These are phyloP conservation scores for Candida rishiriensis DNA, from an alignment of 805 yeast species.

Conservation along the genomic window DNA sequence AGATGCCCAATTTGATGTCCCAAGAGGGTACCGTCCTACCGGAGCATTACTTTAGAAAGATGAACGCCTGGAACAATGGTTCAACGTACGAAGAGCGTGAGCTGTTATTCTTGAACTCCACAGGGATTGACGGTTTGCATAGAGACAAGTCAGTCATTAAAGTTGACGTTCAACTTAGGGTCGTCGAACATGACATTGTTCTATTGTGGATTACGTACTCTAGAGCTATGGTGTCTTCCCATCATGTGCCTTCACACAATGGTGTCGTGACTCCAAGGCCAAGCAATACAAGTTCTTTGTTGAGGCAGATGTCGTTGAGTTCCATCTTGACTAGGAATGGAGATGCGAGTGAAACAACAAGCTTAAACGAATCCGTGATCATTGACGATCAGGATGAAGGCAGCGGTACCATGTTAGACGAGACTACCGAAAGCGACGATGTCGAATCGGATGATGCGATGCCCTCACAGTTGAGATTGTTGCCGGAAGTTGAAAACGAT, in stretches of 20 bases:
- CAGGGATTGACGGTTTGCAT: conserved; percentile 67
- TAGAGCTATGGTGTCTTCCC: conserved; percentile 31
- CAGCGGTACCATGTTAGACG: neutral
- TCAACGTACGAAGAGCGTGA: conserved; percentile 39
- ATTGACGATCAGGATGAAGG: conserved; percentile 1
- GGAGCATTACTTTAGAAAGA: conserved; percentile 82
- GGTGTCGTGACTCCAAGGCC: neutral
- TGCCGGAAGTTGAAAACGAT: conserved; percentile 35
- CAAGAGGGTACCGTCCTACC: conserved; percentile 78
- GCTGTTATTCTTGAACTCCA: conserved; percentile 50
- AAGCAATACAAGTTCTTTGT: neutral
- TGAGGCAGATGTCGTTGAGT: neutral
- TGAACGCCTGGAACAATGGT: conserved; percentile 39
- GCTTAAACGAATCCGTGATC: neutral
- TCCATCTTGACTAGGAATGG: neutral
- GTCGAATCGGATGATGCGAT: conserved; percentile 8
- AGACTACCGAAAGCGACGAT: conserved; percentile 1
- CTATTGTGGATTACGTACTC: conserved; percentile 87
- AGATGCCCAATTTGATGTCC: conserved; percentile 35
- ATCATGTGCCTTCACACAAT: neutral
- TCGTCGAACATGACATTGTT: conserved; percentile 51
- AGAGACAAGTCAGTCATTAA: conserved; percentile 60
- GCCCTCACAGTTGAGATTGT: conserved; percentile 55
- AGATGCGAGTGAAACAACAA: neutral
- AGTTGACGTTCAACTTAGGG: conserved; percentile 79